Percentiles rank a stretch among this genome's conserved stretches.
Evolutionary conservation across 495 filamentous ascomycete species (phyloP).

Genomic region (Lentithecium fluviatile): DNA sequence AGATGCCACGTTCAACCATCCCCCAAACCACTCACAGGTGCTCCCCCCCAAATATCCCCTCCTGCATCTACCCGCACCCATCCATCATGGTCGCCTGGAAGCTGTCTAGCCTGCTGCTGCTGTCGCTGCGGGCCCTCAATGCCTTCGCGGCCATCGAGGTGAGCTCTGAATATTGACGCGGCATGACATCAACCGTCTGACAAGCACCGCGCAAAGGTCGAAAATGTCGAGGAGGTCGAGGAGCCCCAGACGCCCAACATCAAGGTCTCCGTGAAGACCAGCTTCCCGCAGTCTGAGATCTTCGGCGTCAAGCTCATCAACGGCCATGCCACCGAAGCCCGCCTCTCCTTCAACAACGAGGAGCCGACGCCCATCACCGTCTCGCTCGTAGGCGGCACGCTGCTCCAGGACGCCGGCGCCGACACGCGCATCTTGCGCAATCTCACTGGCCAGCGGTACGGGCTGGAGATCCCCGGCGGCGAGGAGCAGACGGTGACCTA

Average conservation of each 20-base stretch:
- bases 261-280: constrained; percentile 70
- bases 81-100: constrained; percentile 66
- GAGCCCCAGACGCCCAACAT: constrained; percentile 53
- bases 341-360: constrained; percentile 79
- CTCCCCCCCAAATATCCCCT: not conserved
- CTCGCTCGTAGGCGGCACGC: constrained; percentile 72
- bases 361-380: constrained; percentile 75
- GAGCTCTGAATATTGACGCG: constrained; percentile 43
- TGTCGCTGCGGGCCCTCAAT: constrained; percentile 66
- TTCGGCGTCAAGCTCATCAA: constrained; percentile 97
- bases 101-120: constrained; percentile 66
- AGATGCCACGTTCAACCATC: constrained; percentile 28
- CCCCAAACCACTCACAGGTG: not conserved
- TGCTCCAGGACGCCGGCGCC: constrained; percentile 54
- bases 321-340: constrained; percentile 77
- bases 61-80: constrained; percentile 5
- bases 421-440: constrained; percentile 68
- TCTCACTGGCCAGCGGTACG: constrained; percentile 73
- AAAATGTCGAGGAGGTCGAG: constrained; percentile 47
- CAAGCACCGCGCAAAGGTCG: constrained; percentile 42
- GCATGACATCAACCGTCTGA: constrained; percentile 29
- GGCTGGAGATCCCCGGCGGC: constrained; percentile 73
- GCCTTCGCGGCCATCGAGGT: constrained; percentile 62
- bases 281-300: constrained; percentile 85
- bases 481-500: constrained; percentile 74